Evolutionary conservation across 345 rosid genomes (phyloP).

Genomic region (Rhodamnia argentea): DNA sequence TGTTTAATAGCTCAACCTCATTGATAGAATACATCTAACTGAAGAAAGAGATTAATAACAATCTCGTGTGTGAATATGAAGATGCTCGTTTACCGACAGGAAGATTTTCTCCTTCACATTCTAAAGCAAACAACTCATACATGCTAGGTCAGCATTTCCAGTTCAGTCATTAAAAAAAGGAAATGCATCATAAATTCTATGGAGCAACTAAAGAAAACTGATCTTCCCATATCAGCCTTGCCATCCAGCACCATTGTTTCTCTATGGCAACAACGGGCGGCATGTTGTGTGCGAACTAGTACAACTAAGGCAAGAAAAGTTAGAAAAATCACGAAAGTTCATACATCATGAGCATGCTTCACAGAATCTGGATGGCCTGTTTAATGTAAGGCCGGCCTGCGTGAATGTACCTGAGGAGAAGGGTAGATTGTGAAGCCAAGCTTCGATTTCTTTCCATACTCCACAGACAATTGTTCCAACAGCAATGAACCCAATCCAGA

Average conservation of each 20-base stretch:
- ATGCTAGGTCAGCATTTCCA: not conserved
- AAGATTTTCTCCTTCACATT: not conserved
- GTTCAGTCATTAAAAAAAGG: not conserved
- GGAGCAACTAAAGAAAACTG: not conserved
- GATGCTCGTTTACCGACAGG: not conserved
- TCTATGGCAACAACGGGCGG: not conserved
- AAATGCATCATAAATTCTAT: not conserved
- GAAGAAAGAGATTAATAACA: not conserved
- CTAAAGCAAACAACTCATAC: not conserved
- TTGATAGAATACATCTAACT: not conserved
- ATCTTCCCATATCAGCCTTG: not conserved
- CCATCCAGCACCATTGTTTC: not conserved
- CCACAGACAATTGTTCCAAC: constrained; percentile 75
- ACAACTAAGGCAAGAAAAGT: not conserved
- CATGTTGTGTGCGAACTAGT: not conserved
- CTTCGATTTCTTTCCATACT: constrained; percentile 87
- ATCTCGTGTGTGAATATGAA: not conserved
- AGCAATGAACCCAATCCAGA: constrained; percentile 77
- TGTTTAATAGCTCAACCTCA: not conserved
- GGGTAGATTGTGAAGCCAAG: constrained; percentile 77
- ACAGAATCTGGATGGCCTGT: not conserved
- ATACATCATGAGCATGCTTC: not conserved
- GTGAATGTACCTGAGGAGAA: constrained; percentile 56
- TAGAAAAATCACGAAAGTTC: not conserved
- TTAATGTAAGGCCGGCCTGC: not conserved